Base-by-base conservation (phyloP, 2,329 filamentous ascomycete genomes). In the Talaromyces sp. region DNA sequence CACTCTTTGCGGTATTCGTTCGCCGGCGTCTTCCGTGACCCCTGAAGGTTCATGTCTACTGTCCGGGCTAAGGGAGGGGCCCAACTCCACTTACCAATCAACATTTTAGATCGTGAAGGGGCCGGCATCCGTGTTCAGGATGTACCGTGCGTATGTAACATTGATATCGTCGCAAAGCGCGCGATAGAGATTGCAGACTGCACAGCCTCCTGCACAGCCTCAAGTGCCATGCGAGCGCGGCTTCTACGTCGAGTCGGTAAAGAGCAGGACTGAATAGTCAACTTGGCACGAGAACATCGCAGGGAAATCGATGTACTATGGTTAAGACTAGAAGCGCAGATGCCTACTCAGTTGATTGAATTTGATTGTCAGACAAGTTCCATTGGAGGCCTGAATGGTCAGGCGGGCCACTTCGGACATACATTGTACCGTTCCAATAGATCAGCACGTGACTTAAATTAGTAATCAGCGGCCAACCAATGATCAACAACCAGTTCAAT, bases 21-120 rank as follows among this genome's bases (percentile, higher is more conserved):
- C 21, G 54, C 54, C 54, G 54, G n/a, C 7, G 54, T 28, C 35
- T 57, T 57, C 54, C 54, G 54, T 25, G 37, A 42, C 54, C 35
- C 54, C 54, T 57, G 54, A 21, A n/a, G 21, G 21, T 25, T 42
- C 35, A 57, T 39, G 21, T 31, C 25, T n/a, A 35, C 21, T 25
- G 54, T 40, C 25, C 54, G 31, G 35, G 54, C 35, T 57, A 57
- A 42, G n/a, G 37, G 54, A 57, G 54, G 54, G 54, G 54, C 37
- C n/a, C 21, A 25, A 37, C 33, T 57, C 54, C 54, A 62, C 23
- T 35, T 33, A 37, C 42, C 6, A 57, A 40, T 31, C 25, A 31
- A 7, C 35, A 5, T 16, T n/a, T n/a, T 25, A 56, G 35, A 39
- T n/a, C 28, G 37, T 8, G 14, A 2, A 31, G 23, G n/a, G 9